Evolutionary conservation across 129 eudicot species (phyloP).

Genomic region (Lactuca sativa): DNA sequence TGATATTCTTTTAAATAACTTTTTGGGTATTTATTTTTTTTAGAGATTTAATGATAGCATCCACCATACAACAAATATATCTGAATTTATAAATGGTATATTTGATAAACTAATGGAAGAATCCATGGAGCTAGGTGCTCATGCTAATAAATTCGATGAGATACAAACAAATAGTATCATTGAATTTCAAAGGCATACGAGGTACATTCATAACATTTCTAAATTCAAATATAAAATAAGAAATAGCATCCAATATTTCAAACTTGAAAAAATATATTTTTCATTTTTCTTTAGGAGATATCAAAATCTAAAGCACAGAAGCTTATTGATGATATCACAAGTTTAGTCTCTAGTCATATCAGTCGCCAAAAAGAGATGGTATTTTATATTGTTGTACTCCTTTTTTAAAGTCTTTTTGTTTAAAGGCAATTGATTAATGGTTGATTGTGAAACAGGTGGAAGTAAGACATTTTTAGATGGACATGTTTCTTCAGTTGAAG

Average conservation of each 20-base stretch:
- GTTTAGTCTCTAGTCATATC: constrained; percentile 65
- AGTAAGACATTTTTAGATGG: constrained; percentile 30
- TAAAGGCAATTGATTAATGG: not conserved
- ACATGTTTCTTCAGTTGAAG: too few species aligned
- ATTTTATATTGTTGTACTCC: not conserved
- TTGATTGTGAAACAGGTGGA: constrained; percentile 48
- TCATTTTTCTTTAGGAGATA: constrained; percentile 67
- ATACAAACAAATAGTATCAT: constrained; percentile 57
- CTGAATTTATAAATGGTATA: constrained; percentile 58
- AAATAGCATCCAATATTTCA: not conserved
- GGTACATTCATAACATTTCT: constrained; percentile 35
- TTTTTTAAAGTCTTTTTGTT: not conserved
- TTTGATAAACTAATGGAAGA: constrained; percentile 67
- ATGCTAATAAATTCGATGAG: constrained; percentile 57
- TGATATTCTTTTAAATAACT: not conserved
- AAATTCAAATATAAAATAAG: not conserved
- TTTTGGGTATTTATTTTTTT: not conserved
- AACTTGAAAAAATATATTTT: not conserved
- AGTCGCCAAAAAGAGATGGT: constrained; percentile 92
- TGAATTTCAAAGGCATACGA: constrained; percentile 78
- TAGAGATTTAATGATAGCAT: constrained; percentile 69
- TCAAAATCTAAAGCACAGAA: constrained; percentile 76
- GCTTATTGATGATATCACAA: constrained; percentile 85
- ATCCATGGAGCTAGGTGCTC: constrained; percentile 58
- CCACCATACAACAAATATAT: constrained; percentile 53